A percentile compares a stretch with the other conserved stretches of the same genome.
Conservation (phyloP, 495 filamentous ascomycete genomes). For the Sordaria brevicollis region DNA sequence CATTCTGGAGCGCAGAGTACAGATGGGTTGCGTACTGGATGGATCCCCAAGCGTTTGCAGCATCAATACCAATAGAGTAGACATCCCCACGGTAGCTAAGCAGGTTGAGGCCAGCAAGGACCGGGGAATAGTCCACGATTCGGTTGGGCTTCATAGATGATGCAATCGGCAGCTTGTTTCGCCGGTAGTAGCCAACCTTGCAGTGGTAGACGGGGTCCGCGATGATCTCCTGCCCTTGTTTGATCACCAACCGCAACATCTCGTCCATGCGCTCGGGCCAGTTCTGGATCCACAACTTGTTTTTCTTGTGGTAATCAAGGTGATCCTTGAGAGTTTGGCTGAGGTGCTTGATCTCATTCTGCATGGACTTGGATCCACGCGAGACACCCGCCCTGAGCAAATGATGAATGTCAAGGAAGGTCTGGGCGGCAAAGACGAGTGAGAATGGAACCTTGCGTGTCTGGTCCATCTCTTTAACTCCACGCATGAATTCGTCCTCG, state of each 20-base stretch:
- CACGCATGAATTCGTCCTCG: conserved; percentile 30
- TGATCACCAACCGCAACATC: conserved; percentile 7
- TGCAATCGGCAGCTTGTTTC: neutral
- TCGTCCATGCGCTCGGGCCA: conserved; percentile 24
- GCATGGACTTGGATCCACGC: conserved; percentile 8
- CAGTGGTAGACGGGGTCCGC: conserved; percentile 9
- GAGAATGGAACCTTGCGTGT: conserved; percentile 17
- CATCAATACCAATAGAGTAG: conserved; percentile 17
- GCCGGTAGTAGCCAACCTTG: neutral
- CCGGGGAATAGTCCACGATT: conserved; percentile 21
- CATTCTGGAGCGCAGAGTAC: conserved; percentile 24
- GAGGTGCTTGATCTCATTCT: conserved; percentile 8
- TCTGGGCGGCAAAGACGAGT: conserved; percentile 28
- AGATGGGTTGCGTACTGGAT: conserved; percentile 25
- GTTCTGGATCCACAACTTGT: conserved; percentile 14
- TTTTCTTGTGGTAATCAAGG: conserved; percentile 23
- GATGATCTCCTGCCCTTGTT: conserved; percentile 8
- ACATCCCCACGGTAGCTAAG: conserved; percentile 15
- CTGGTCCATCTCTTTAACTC: conserved; percentile 14
- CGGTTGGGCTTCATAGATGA: conserved; percentile 9
- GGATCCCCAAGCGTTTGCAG: conserved; percentile 27
- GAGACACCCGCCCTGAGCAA: conserved; percentile 9
- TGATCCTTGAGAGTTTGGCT: conserved; percentile 16
- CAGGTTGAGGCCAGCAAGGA: conserved; percentile 22
- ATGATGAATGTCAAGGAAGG: conserved; percentile 33